Evolutionary conservation across 225 moss, liverwort and hornwort species (phyloP).

Genomic region (Marchantia paleacea): DNA sequence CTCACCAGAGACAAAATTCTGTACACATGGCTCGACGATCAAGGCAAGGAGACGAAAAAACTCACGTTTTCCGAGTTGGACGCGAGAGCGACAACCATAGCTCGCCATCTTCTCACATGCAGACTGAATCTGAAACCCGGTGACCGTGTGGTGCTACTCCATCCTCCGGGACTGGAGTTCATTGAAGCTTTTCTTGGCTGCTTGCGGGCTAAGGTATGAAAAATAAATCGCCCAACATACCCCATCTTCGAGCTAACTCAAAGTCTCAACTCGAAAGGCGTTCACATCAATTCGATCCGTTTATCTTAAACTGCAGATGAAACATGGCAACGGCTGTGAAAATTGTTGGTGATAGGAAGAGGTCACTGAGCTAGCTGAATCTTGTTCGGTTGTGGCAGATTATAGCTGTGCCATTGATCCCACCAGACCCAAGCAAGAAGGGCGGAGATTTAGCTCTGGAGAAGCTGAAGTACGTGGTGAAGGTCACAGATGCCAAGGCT

Average conservation of each 20-base stretch:
- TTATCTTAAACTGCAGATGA: background rate
- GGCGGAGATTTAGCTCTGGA: conserved; percentile 37
- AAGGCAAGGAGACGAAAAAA: conserved; percentile 34
- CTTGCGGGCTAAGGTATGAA: conserved; percentile 35
- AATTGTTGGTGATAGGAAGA: no score
- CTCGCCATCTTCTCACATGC: conserved; percentile 29
- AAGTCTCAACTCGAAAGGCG: no score
- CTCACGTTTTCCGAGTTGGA: conserved; percentile 33
- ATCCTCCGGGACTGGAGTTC: conserved; percentile 48
- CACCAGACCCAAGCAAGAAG: conserved; percentile 36
- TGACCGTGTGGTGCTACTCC: conserved; percentile 43
- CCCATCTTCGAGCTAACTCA: background rate
- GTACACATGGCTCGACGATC: conserved; percentile 47
- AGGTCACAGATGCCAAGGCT: conserved; percentile 34
- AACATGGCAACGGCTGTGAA: no score
- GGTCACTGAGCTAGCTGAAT: background rate
- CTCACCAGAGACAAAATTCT: conserved; percentile 27
- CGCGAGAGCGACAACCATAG: conserved; percentile 30
- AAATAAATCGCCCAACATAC: background rate
- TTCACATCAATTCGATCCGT: background rate
- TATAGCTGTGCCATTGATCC: conserved; percentile 47
- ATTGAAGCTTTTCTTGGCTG: conserved; percentile 47
- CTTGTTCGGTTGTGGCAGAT: conserved; percentile 26
- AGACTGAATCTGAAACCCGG: conserved; percentile 29
- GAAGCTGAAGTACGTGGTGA: conserved; percentile 38